Conservation (phyloP, 148 eudicot species). For the Dianthus caryophyllus region DNA sequence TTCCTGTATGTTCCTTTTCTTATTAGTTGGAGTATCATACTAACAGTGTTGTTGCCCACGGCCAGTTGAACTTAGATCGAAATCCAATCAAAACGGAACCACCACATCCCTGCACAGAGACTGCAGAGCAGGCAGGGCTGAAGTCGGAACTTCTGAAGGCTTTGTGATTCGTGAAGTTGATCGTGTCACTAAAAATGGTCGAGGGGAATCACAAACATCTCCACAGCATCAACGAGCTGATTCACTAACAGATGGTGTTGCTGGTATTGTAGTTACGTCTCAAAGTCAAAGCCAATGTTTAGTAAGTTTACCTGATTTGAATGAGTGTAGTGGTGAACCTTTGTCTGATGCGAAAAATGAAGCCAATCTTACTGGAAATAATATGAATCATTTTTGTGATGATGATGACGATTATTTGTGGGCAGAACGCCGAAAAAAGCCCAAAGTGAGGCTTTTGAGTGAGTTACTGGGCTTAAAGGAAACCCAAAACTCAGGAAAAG, state of each 20-base stretch:
- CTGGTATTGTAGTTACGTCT: constrained; percentile 5
- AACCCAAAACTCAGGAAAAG: constrained; percentile 13
- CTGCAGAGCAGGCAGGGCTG: constrained; percentile 12
- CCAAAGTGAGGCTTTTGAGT: constrained; percentile 51
- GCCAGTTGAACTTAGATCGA: constrained; percentile 21
- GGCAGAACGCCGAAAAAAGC: constrained; percentile 35
- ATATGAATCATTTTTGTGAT: constrained; percentile 21
- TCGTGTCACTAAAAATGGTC: not conserved
- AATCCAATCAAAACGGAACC: constrained; percentile 17
- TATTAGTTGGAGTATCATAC: not conserved
- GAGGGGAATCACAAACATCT: constrained; percentile 6
- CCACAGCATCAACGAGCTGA: constrained; percentile 1
- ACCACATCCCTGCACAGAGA: constrained; percentile 16
- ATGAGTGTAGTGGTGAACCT: constrained; percentile 32
- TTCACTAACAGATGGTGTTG: constrained; percentile 1
- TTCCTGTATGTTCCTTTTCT: not conserved
- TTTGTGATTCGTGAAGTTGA: not conserved
- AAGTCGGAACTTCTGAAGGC: constrained; percentile 14
- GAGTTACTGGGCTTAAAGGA: constrained; percentile 43
- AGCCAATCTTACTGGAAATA: constrained; percentile 17
- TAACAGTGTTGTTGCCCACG: constrained; percentile 10
- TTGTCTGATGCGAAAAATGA: constrained; percentile 28
- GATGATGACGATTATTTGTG: constrained; percentile 34
- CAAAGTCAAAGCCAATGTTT: constrained; percentile 8
- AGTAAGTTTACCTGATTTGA: constrained; percentile 26